Conservation (phyloP, 805 yeast genomes). For the Cyberlindnera veronae region DNA sequence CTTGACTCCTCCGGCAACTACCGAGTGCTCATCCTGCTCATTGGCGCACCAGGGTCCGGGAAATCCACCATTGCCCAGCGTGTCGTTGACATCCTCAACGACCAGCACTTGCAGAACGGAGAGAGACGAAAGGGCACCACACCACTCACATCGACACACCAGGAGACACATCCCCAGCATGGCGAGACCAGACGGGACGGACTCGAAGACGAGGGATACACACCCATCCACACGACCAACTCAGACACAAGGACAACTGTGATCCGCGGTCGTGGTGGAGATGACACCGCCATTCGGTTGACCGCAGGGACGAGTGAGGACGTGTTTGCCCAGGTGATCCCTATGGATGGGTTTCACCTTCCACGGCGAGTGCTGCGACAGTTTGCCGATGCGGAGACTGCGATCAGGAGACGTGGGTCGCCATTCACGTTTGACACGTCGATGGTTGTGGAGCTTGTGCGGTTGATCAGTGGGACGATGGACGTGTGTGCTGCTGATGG, state of each 20-base stretch:
- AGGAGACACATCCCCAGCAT: too few relatives aligned
- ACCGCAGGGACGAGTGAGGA: too few relatives aligned
- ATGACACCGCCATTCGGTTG: constrained; percentile 26
- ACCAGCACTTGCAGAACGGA: constrained; percentile 22
- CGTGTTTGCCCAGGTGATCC: constrained; percentile 44
- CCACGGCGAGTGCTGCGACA: constrained; percentile 44
- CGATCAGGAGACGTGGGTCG: constrained; percentile 71
- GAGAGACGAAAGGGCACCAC: too few relatives aligned
- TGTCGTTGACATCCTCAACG: constrained; percentile 42
- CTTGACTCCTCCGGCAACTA: constrained; percentile 30
- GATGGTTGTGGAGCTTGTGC: constrained; percentile 12
- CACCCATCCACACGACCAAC: constrained; percentile 12
- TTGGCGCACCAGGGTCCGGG: constrained; percentile 86
- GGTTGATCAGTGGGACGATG: constrained; percentile 16
- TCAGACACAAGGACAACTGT: constrained; percentile 11
- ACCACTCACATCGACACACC: too few relatives aligned
- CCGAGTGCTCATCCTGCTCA: constrained; percentile 54
- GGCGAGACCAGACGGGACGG: too few relatives aligned
- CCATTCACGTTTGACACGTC: constrained; percentile 75
- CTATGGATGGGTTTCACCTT: constrained; percentile 81
- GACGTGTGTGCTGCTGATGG: constrained; percentile 7
- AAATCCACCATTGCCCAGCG: constrained; percentile 62
- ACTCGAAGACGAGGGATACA: constrained; percentile 20
- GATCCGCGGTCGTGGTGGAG: constrained; percentile 26
- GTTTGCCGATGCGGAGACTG: constrained; percentile 53